Evolutionary conservation across 2,329 filamentous ascomycete genomes (phyloP).

Genomic region (Myriosclerotinia curreyana): DNA sequence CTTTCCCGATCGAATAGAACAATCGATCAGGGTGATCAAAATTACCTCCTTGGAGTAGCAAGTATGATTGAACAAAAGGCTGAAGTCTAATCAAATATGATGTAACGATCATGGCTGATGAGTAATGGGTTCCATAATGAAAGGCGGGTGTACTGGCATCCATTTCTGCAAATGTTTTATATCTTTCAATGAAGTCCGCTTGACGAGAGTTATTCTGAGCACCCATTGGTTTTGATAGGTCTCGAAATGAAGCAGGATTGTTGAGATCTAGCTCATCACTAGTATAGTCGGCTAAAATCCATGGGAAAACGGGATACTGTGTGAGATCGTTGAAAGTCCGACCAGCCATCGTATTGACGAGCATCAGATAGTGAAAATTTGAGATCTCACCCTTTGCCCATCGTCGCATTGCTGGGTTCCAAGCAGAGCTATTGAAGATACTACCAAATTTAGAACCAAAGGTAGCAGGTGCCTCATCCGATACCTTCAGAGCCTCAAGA

Average conservation of each 20-base stretch:
- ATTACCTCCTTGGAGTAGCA: constrained; percentile 88
- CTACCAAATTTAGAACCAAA: constrained; percentile 88
- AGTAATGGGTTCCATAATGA: constrained; percentile 98
- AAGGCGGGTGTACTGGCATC: constrained; percentile 74
- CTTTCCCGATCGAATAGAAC: constrained; percentile 87
- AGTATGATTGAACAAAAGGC: constrained; percentile 93
- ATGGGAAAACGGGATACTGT: constrained; percentile 97
- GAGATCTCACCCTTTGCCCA: constrained; percentile 96
- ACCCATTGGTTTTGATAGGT: constrained; percentile 94
- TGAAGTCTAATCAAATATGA: constrained; percentile 94
- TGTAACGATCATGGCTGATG: constrained; percentile 97
- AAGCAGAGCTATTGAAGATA: constrained; percentile 80
- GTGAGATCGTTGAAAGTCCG: constrained; percentile 97
- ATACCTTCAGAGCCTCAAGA: constrained; percentile 74
- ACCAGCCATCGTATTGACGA: constrained; percentile 95
- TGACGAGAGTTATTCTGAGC: constrained; percentile 77
- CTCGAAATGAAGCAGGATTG: constrained; percentile 81
- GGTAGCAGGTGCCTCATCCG: constrained; percentile 57
- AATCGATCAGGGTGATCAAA: constrained; percentile 96
- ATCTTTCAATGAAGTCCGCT: constrained; percentile 76
- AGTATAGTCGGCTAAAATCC: constrained; percentile 93
- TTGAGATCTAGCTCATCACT: constrained; percentile 87
- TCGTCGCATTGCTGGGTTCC: constrained; percentile 79
- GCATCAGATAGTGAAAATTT: constrained; percentile 98
- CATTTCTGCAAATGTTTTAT: constrained; percentile 86